These are phyloP conservation scores for Ustilago bromivora DNA, from an alignment of 1,284 basidiomycete species.

Conservation along the genomic window DNA sequence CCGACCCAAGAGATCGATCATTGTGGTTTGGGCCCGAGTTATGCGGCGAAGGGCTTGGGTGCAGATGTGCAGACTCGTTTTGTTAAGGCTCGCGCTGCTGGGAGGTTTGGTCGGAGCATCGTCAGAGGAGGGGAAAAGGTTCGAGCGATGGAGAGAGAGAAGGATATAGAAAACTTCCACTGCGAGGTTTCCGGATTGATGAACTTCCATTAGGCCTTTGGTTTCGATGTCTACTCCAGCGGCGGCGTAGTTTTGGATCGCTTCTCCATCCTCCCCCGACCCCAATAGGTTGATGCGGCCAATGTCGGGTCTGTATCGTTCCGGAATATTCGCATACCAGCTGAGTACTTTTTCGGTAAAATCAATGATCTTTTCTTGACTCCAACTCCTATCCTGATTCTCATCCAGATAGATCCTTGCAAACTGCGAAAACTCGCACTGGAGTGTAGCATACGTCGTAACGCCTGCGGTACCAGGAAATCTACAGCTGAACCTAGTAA, in stretches of 20 bases:
- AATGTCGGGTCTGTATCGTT: slow-evolving; percentile 38
- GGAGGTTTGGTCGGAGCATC: background rate
- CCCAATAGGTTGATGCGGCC: slow-evolving; percentile 28
- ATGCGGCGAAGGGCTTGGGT: slow-evolving; percentile 39
- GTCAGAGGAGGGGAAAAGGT: slow-evolving; percentile 25
- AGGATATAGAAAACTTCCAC: slow-evolving; percentile 44
- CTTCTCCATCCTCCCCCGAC: slow-evolving; percentile 21
- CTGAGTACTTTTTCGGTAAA: slow-evolving; percentile 41
- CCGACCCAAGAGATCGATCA: slow-evolving; percentile 37
- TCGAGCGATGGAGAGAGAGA: slow-evolving; percentile 35
- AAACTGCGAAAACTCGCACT: slow-evolving; percentile 45
- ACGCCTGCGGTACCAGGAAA: slow-evolving; percentile 19
- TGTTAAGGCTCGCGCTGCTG: slow-evolving; percentile 16
- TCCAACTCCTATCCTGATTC: slow-evolving; percentile 45
- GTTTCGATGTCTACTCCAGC: slow-evolving; percentile 41
- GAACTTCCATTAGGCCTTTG: slow-evolving; percentile 47
- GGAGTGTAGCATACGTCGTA: slow-evolving; percentile 28
- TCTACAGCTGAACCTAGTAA: slow-evolving; percentile 38
- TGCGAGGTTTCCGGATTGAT: slow-evolving; percentile 42
- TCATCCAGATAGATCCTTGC: slow-evolving; percentile 38
- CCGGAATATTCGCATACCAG: slow-evolving; percentile 43
- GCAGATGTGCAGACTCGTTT: slow-evolving; percentile 38
- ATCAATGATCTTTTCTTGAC: slow-evolving; percentile 27
- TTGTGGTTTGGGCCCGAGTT: slow-evolving; percentile 39
- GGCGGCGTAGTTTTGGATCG: slow-evolving; percentile 30